Evolutionary conservation across 768 basidiomycete genomes (phyloP).

Genomic region (Pulveroboletus sp.): DNA sequence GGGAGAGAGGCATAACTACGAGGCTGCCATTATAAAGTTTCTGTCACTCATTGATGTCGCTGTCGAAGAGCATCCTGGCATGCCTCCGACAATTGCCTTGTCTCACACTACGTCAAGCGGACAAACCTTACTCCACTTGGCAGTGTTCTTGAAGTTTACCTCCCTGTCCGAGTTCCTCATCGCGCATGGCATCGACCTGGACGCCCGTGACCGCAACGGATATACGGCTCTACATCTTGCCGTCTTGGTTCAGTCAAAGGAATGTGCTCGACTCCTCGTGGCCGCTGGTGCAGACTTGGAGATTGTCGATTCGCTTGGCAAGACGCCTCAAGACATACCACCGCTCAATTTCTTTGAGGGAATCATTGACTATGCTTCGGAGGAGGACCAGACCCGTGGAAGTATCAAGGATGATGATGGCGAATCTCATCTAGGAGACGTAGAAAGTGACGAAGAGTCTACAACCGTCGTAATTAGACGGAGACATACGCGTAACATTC

Average conservation of each 20-base stretch:
- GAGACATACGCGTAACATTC: constrained; percentile 33
- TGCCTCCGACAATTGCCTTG: constrained; percentile 54
- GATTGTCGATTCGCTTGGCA: constrained; percentile 70
- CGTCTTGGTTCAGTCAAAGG: constrained; percentile 57
- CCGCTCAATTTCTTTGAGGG: constrained; percentile 45
- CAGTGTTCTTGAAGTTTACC: constrained; percentile 74
- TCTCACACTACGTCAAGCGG: constrained; percentile 69
- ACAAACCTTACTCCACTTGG: constrained; percentile 88
- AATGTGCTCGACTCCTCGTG: constrained; percentile 67
- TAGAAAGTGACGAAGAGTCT: constrained; percentile 60
- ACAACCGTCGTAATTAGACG: constrained; percentile 31
- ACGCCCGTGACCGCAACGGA: constrained; percentile 85
- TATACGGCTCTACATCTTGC: constrained; percentile 90
- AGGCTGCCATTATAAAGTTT: constrained; percentile 76
- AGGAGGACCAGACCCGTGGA: constrained; percentile 24
- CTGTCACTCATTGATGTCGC: constrained; percentile 73
- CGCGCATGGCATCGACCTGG: constrained; percentile 69
- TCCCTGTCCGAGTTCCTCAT: constrained; percentile 72
- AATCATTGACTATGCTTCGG: constrained; percentile 21
- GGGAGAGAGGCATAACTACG: constrained; percentile 62
- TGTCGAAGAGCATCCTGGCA: constrained; percentile 39
- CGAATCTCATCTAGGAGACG: constrained; percentile 68
- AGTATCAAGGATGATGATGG: constrained; percentile 38
- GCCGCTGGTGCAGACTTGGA: constrained; percentile 77
- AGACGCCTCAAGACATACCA: constrained; percentile 63